Conservation (phyloP, 352 stramenopile species). For the Aphanomyces astaci region DNA sequence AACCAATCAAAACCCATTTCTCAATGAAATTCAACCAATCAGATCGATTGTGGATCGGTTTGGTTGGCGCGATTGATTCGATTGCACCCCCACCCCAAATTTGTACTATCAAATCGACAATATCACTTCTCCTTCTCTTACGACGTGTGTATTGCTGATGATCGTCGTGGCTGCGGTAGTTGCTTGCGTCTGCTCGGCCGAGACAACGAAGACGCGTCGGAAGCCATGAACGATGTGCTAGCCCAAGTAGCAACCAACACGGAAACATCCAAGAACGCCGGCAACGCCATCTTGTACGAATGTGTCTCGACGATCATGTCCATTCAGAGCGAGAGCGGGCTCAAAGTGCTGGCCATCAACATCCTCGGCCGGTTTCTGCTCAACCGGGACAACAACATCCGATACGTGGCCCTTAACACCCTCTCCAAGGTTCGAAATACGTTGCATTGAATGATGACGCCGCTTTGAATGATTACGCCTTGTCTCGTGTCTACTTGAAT, state of each 20-base stretch:
- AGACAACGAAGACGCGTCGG: slow-evolving; percentile 89
- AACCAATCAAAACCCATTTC: too few species aligned
- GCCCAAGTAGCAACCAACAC: slow-evolving; percentile 99
- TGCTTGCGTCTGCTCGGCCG: slow-evolving; percentile 93
- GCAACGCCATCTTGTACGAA: slow-evolving; percentile 99
- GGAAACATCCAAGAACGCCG: slow-evolving; percentile 98
- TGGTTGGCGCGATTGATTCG: too few species aligned
- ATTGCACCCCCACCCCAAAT: too few species aligned
- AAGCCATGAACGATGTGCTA: slow-evolving; percentile 96
- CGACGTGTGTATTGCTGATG: neutral
- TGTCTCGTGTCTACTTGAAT: too few species aligned
- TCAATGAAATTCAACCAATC: too few species aligned
- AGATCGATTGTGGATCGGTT: too few species aligned
- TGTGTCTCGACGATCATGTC: slow-evolving; percentile 99
- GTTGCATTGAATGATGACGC: too few species aligned
- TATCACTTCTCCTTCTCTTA: too few species aligned
- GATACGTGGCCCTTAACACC: slow-evolving; percentile 98
- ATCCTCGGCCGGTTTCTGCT: slow-evolving; percentile 98
- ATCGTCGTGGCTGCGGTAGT: slow-evolving; percentile 52
- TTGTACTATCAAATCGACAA: too few species aligned
- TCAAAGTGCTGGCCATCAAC: slow-evolving; percentile 97
- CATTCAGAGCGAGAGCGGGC: slow-evolving; percentile 94
- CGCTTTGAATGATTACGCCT: too few species aligned
- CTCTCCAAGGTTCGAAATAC: slow-evolving; percentile 88
- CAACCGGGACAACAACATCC: slow-evolving; percentile 99